phyloP scores from a whole-genome alignment of 257 asterid genomes.

The Solanum pinnatisectum region DNA sequence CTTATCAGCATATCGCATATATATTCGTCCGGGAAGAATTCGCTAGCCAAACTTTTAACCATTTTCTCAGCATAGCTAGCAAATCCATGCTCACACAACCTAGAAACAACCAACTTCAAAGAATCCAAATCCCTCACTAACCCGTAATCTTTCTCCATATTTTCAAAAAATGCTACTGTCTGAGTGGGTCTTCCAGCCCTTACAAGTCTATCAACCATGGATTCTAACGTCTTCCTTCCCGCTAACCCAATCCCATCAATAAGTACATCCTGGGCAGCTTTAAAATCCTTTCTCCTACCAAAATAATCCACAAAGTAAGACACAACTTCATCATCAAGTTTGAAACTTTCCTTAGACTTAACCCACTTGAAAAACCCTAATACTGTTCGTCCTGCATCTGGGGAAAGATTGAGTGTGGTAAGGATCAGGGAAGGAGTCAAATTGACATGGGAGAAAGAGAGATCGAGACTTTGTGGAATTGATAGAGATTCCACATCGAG shows the following conservation, averaged over 20 bases:
- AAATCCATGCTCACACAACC: conserved; percentile 61
- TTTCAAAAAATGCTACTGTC: conserved; percentile 55
- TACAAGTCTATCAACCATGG: conserved; percentile 63
- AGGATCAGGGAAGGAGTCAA: conserved; percentile 38
- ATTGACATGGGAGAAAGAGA: conserved; percentile 62
- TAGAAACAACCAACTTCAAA: conserved; percentile 47
- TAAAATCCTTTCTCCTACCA: conserved; percentile 89
- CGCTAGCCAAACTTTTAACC: conserved; percentile 74
- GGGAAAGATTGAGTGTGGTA: conserved; percentile 46
- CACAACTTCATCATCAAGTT: conserved; percentile 43
- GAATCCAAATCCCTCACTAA: conserved; percentile 42
- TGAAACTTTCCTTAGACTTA: conserved; percentile 37
- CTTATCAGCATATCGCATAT: conserved; percentile 64
- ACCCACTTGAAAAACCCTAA: conserved; percentile 78
- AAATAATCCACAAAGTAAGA: conserved; percentile 62
- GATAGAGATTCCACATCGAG: conserved; percentile 56
- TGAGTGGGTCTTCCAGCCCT: conserved; percentile 75
- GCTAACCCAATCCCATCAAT: conserved; percentile 35
- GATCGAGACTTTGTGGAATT: conserved; percentile 58
- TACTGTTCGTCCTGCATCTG: conserved; percentile 61
- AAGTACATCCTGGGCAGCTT: conserved; percentile 68
- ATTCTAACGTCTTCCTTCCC: conserved; percentile 52
- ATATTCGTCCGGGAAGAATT: conserved; percentile 75
- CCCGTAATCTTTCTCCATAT: conserved; percentile 69
- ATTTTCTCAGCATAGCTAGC: conserved; percentile 86